phyloP scores from a whole-genome alignment of 2,329 filamentous ascomycete species.

The Sarocladiaceae sp. region DNA sequence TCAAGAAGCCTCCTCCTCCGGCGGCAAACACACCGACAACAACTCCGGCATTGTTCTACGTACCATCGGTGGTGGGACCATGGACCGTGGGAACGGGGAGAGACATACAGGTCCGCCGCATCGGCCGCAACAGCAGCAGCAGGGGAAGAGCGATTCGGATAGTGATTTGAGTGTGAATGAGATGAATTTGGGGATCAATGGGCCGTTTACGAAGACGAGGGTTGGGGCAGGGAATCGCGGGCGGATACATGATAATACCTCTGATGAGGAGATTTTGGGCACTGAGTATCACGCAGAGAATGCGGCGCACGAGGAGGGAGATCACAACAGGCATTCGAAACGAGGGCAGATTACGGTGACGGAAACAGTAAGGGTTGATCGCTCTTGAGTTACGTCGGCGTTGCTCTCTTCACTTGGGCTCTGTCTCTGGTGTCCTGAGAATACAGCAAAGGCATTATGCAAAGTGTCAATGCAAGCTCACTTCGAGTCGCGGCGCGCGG shows the following conservation, averaged over 20 bases:
- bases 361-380: background rate
- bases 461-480: no score
- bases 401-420: background rate
- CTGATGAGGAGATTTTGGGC: background rate
- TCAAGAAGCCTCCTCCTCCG: no score
- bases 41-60: background rate
- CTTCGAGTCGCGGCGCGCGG: no score
- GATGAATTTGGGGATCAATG: background rate
- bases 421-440: no score
- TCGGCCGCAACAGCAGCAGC: background rate
- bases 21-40: constrained; percentile 14
- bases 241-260: background rate
- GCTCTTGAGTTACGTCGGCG: background rate
- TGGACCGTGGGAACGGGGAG: background rate
- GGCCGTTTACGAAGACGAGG: background rate
- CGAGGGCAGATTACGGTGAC: background rate
- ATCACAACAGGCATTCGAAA: background rate
- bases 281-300: background rate
- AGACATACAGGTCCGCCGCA: background rate
- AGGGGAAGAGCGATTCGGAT: background rate
- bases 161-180: background rate
- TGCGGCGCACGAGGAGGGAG: background rate
- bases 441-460: no score
- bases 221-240: background rate
- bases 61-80: constrained; percentile 1